Conservation (phyloP, 164 flowering plant species). For the Chimonanthus praecox region DNA sequence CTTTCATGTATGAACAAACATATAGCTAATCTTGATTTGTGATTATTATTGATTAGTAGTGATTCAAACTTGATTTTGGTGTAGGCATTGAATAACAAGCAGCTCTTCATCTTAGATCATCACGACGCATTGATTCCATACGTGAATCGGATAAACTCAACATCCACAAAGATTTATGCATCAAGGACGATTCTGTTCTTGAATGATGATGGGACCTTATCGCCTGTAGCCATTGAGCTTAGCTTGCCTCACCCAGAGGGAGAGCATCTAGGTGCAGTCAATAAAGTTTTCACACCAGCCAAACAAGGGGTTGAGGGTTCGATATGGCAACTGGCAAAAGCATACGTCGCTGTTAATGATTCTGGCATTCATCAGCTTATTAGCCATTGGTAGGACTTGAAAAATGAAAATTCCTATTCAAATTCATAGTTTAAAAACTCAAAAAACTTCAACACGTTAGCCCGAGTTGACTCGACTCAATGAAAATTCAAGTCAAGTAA, state of each 20-base stretch:
- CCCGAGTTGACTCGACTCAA: no score
- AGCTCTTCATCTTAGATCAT: conserved; percentile 71
- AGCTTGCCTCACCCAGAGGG: conserved; percentile 86
- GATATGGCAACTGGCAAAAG: conserved; percentile 88
- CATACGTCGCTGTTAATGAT: conserved; percentile 81
- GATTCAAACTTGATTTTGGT: not conserved
- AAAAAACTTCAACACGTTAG: no score
- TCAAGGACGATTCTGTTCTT: conserved; percentile 64
- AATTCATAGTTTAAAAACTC: no score
- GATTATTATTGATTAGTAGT: not conserved
- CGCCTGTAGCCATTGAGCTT: conserved; percentile 82
- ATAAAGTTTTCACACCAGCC: conserved; percentile 66
- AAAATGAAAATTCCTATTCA: not conserved
- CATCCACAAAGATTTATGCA: conserved; percentile 68
- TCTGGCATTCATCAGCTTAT: conserved; percentile 86
- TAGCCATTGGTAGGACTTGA: conserved; percentile 68
- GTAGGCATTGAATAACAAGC: conserved; percentile 21
- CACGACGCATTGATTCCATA: conserved; percentile 80
- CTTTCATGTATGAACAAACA: no score
- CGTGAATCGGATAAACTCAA: conserved; percentile 48
- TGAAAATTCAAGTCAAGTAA: no score
- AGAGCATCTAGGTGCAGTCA: conserved; percentile 50
- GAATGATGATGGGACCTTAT: conserved; percentile 66
- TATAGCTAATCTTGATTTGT: conserved; percentile 46
- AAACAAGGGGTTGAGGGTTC: conserved; percentile 51